Evolutionary conservation across 768 basidiomycete species (phyloP).

Genomic region (Tricholomella constricta): DNA sequence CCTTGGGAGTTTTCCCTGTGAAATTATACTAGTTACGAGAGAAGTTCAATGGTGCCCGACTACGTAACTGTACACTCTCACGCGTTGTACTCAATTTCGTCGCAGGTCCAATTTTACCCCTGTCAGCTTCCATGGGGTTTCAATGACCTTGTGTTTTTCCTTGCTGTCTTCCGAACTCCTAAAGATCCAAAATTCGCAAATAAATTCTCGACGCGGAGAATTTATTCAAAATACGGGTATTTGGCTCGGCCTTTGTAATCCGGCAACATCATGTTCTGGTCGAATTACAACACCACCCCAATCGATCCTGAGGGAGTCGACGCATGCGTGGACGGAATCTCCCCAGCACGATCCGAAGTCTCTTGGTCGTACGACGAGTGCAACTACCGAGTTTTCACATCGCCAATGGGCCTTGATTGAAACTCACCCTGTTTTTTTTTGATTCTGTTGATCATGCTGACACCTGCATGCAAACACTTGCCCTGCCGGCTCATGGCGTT

Average conservation of each 20-base stretch:
- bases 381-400: background rate
- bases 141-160: too few species aligned
- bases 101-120: too few species aligned
- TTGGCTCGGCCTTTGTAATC: background rate
- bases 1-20: too few species aligned
- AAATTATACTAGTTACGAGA: too few species aligned
- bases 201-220: background rate
- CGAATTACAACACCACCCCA: background rate
- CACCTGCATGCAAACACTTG: too few species aligned
- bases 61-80: too few species aligned
- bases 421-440: background rate
- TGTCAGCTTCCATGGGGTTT: too few species aligned
- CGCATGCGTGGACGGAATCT: background rate
- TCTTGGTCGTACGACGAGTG: background rate
- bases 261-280: background rate
- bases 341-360: background rate
- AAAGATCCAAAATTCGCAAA: too few species aligned
- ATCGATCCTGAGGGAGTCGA: constrained; percentile 2
- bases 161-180: too few species aligned
- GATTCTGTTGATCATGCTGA: background rate
- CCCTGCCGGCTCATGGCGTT: background rate
- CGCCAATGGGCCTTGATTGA: background rate
- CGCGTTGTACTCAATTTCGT: too few species aligned
- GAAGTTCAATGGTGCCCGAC: too few species aligned
- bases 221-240: background rate